Evolutionary conservation across 805 yeast genomes (phyloP), one percentile per base, ranked within the genome.

Genomic region (Candida coquimbonensis): DNA sequence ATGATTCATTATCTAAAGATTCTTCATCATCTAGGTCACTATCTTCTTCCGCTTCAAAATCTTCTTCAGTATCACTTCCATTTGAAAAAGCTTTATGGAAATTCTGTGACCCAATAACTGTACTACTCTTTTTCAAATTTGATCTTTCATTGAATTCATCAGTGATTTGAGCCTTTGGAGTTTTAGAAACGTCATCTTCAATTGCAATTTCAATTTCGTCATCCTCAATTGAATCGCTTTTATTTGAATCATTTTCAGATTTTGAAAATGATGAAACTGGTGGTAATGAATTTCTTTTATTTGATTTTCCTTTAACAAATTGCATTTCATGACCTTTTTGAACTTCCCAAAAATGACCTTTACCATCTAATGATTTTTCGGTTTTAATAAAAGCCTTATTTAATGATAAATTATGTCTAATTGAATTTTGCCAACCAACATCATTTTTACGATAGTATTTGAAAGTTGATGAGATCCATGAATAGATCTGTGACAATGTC

Each of bases 401-500:
- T 55, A 91, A 73, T 12, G 96, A 88, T 29, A 91, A 70, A 54
- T 93, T 91, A 66, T 91, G 99, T 50, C 99, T 81, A 51, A 91
- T 93, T 32, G 96, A 90, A 66, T 91, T 91, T 66, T 91, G 97
- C 99, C 99, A 91, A 26, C 97, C 96, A 11, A 87, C 84, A 55
- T 88, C 96, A 48, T 86, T 84, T 51, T 78, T 80, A 52, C 81
- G 80, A 65, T 93, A 93, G 62, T 83, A 91, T 50, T 73, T 77
- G 64, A 90, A 91, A 34, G 95, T 84, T 39, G 80, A 80, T 9
- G 93, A 80, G 38, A 91, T 93, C 99, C 99, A 91, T 55, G 72
- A 74, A 68, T 91, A 91, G 37, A 91, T 93, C 58, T 88, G 96
- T 0, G 93, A 75, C 44, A 85, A 66, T 3, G 95, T 85, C 36